Base-by-base conservation (phyloP, 208 protist species). In the Trypanosoma cruzi region DNA sequence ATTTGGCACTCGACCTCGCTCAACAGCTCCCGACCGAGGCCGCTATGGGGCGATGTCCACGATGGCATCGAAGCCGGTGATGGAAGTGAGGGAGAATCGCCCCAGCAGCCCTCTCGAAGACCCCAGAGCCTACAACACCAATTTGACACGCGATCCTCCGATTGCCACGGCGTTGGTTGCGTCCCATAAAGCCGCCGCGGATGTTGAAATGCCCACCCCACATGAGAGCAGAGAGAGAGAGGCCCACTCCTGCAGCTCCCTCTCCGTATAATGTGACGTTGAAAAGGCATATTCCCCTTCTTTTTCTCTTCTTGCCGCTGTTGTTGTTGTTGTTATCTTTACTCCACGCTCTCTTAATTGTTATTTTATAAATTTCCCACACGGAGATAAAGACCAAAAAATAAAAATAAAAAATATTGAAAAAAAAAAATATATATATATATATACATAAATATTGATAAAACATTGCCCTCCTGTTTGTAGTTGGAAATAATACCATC, bases 101-200 rank as follows among this genome's bases (percentile, higher is more conserved):
- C 26, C 28, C 26, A 37, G 48, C 70, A 18, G 58, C 54, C 22
- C 55, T 76, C 53, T 1, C 66, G 66, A 28, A 93, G 66, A 37
- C 68, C 79, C 88, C 88, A 93, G 49, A 93, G 75, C 18, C 84
- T 79, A 14, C 80, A 79, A 55, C 82, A 93, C 88, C 88, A 93
- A 34, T 62, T 82, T 1, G 84, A 70, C 59, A 93, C 61, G 54
- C 87, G 87, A 18, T 86, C 83, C 48, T 90, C 87, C 11, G 68
- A 78, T 26, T 79, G 56, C 36, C 37, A 66, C 28, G 57, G 53
- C 20, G 61, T 20, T 2, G 32, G 29, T 10, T 58, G 31, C 24
- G 54, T 67, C n/a, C 53, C 50, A 18, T 73, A 14, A 24, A 53
- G 40, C 28, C 73, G 61, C 16, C 36, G 28, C 14, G 48, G 4